Evolutionary conservation across 345 rosid species (phyloP), one percentile per base, ranked within the genome.

Genomic region (Fremontodendron californicum): DNA sequence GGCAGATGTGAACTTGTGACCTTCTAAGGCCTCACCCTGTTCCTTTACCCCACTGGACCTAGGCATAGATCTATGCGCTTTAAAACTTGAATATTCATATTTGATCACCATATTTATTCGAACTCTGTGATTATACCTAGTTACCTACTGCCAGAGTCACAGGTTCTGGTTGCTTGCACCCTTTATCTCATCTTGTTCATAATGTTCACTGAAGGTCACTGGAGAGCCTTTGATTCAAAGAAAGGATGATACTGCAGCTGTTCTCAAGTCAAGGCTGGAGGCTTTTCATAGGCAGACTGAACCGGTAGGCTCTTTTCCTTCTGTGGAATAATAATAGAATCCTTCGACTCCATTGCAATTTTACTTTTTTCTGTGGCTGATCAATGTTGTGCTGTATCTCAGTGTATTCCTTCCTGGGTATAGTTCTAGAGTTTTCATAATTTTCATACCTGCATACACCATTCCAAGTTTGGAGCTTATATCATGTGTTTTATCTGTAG

Each of bases 211-310:
- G 62, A 79, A 93, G 97, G 85, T 90, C 69, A 89, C 92, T 6
- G 92, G 98, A 77, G 95, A 93, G 77, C 90, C 93, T 65, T 85
- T 92, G 87, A 90, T 92, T 81, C 97, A 90, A 73, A 90, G 95
- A 25, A 93, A 93, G 80, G 98, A 93, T 84, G 98, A 93, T 75
- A 92, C 91, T 29, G 85, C 92, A 13, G 90, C 87, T 39, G 93
- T 92, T 73, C 91, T 92, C 57, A 88, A 85, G 89, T 90, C 95
- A 29, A 87, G 95, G 85, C 91, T 93, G 70, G 90, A 89, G 74
- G 90, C 93, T 73, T 93, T 90, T 79, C 95, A 92, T 82, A 88
- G 18, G 86, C 93, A 92, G 87, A 93, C 95, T 78, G 86, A 93
- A 84, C 95, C 95, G 57, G 95, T 93, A 84, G 49, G 82, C 27